Conservation (phyloP, 2,329 filamentous ascomycete species). For the Celoporthe dispersa region DNA sequence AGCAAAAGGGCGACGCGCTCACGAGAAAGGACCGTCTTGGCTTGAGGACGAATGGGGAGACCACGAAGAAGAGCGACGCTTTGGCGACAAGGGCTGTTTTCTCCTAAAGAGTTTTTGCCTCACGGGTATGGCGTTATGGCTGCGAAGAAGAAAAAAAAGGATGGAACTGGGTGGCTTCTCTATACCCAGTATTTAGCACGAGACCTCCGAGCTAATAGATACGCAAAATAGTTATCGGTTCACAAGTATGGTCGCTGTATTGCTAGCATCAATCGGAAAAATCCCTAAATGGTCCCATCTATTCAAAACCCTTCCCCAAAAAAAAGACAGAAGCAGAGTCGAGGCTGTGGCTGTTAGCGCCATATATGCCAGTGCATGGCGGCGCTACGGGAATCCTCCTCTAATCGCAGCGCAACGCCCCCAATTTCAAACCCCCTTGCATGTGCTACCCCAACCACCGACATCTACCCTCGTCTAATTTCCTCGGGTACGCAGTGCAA, state of each 20-base stretch:
- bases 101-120: conserved; percentile 53
- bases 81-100: conserved; percentile 80
- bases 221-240: background rate
- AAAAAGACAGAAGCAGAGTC: background rate
- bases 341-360: background rate
- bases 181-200: conserved; percentile 25
- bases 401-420: background rate
- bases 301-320: background rate
- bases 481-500: background rate
- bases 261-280: background rate
- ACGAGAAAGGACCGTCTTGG: conserved; percentile 79
- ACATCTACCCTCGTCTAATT: background rate
- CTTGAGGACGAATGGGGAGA: conserved; percentile 67
- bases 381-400: background rate
- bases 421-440: background rate
- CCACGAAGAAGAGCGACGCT: conserved; percentile 64
- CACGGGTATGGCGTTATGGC: conserved; percentile 24
- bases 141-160: conserved; percentile 27
- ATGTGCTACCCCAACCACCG: background rate
- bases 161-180: conserved; percentile 16
- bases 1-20: conserved; percentile 72
- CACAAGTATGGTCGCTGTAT: background rate
- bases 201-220: background rate
- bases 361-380: background rate
- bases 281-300: background rate